phyloP scores from a whole-genome alignment of 129 eudicot genomes.

The Chrysanthemum makinoi region DNA sequence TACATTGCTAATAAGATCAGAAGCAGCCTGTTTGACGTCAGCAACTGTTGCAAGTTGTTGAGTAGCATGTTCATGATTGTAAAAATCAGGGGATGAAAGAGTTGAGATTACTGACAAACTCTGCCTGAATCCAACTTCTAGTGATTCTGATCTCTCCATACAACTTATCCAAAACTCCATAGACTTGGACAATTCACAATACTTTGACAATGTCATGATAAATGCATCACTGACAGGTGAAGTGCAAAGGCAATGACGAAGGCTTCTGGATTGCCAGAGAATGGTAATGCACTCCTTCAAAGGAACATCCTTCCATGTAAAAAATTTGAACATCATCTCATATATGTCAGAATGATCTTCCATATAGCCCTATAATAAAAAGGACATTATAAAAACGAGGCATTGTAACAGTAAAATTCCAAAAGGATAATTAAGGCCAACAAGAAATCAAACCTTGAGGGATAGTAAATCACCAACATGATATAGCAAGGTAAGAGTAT shows the following conservation, averaged over 20 bases:
- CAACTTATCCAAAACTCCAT: conserved; percentile 68
- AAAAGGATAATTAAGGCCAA: neutral
- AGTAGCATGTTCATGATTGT: conserved; percentile 28
- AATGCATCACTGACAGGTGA: conserved; percentile 64
- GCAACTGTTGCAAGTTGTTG: conserved; percentile 33
- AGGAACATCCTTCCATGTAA: conserved; percentile 47
- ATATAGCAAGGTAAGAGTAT: conserved; percentile 51
- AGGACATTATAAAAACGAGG: conserved; percentile 19
- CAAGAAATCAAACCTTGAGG: conserved; percentile 53
- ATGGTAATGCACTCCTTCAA: conserved; percentile 43
- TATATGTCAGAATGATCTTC: conserved; percentile 57
- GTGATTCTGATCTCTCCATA: conserved; percentile 49
- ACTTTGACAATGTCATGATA: conserved; percentile 44
- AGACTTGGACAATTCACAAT: conserved; percentile 45
- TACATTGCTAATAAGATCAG: conserved; percentile 66
- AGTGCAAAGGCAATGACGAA: conserved; percentile 82
- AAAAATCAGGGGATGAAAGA: conserved; percentile 34
- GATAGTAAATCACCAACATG: conserved; percentile 70
- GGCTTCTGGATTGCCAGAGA: conserved; percentile 80
- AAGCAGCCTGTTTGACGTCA: conserved; percentile 59
- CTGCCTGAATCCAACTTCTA: conserved; percentile 61
- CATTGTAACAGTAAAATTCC: neutral
- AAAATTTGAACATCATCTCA: conserved; percentile 50
- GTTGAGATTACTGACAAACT: conserved; percentile 40
- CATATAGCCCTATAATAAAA: conserved; percentile 61